Evolutionary conservation across 2,329 filamentous ascomycete genomes (phyloP).

Genomic region (Talaromyces sp.): DNA sequence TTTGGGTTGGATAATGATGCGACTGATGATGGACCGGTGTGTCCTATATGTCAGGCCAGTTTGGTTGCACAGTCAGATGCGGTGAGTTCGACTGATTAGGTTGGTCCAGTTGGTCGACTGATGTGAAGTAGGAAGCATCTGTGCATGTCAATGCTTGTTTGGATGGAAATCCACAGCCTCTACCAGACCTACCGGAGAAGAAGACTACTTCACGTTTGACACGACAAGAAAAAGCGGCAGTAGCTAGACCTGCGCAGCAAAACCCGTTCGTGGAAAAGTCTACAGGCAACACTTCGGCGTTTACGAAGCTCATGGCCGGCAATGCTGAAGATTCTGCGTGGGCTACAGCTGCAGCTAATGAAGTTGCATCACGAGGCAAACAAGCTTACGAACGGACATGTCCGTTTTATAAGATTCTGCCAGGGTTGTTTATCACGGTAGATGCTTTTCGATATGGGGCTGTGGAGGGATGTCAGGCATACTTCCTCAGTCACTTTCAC

Average conservation of each 20-base stretch:
- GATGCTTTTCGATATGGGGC: slow-evolving; percentile 96
- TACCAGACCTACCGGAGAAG: slow-evolving; percentile 47
- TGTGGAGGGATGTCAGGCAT: slow-evolving; percentile 86
- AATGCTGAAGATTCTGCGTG: slow-evolving; percentile 90
- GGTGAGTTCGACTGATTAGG: slow-evolving; percentile 29
- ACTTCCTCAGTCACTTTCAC: slow-evolving; percentile 97
- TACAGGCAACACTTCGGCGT: slow-evolving; percentile 63
- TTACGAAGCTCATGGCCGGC: slow-evolving; percentile 87
- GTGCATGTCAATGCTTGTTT: slow-evolving; percentile 91
- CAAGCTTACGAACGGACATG: slow-evolving; percentile 86
- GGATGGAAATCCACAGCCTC: slow-evolving; percentile 71
- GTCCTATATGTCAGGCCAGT: slow-evolving; percentile 73
- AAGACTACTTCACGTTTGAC: slow-evolving; percentile 39
- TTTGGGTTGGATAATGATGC: slow-evolving; percentile 26
- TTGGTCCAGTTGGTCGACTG: slow-evolving; percentile 6
- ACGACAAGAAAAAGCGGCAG: slow-evolving; percentile 65
- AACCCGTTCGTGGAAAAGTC: slow-evolving; percentile 66
- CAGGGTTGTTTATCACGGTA: slow-evolving; percentile 86
- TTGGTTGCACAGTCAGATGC: slow-evolving; percentile 58
- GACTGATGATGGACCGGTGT: slow-evolving; percentile 45
- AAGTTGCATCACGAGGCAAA: slow-evolving; percentile 75
- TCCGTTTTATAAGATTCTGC: slow-evolving; percentile 98
- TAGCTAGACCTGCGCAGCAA: slow-evolving; percentile 75
- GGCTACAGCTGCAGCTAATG: slow-evolving; percentile 78
- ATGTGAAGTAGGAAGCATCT: slow-evolving; percentile 63